Evolutionary conservation across 306 rosid genomes (phyloP), one percentile per base, ranked within the genome.

Genomic region (Rosa lucieae): DNA sequence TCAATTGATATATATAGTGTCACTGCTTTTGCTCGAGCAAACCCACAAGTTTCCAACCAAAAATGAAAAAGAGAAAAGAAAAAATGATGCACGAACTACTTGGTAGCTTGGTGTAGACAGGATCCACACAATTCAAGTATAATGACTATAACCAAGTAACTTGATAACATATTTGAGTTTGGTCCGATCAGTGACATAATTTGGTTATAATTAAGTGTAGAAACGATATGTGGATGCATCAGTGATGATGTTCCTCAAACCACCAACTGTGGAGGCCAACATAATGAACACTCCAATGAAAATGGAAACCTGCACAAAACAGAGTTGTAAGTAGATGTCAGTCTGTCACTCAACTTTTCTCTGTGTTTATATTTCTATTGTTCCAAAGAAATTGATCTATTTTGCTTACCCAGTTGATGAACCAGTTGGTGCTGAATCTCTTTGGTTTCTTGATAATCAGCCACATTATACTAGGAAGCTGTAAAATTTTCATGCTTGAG

Each of bases 391-490:
- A 42, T 68, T 1, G 5, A 20, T 42, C 5, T 37, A 8, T 7
- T 49, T 47, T 40, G 46, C n/a, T 70, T 92, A 95, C 99, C 99
- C 97, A 95, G 71, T 95, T 95, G 87, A 93, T 81, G 77, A 93
- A 85, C 99, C 99, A 95, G 14, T 82, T 89, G 81, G 70, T 13
- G 89, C 98, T 83, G 83, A 85, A 93, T 82, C 96, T 86, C 80
- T 87, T 83, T 55, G 99, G 99, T 78, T 95, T 95, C 92, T 88
- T 95, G 73, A 95, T 90, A 63, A 87, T 74, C 17, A 95, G 86
- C 99, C 99, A 95, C 89, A 95, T 95, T 21, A 93, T 80, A 82
- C 97, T 85, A 1, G 98, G 99, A 82, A 95, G 97, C 98, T 95
- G 89, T 84, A 79, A 77, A 37, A 78, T 17, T 51, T 42, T 59